Evolutionary conservation across 1,284 basidiomycete species (phyloP).

Genomic region (Moesziomyces antarcticus): DNA sequence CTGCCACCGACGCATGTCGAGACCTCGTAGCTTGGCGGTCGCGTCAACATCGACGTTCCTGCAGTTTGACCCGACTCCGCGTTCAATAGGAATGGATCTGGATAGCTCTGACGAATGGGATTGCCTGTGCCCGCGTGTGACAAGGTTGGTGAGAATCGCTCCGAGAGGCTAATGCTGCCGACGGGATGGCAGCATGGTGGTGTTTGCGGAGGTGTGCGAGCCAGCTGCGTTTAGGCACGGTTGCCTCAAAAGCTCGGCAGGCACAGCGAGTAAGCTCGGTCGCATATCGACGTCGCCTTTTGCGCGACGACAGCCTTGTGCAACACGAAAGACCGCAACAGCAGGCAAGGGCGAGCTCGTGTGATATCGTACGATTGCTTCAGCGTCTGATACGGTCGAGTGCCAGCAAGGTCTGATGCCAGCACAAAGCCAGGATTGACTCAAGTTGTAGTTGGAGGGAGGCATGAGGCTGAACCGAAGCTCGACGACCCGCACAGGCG

Average conservation of each 20-base stretch:
- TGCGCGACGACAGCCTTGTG: background rate
- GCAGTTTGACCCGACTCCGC: background rate
- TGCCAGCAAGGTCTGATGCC: background rate
- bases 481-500: background rate
- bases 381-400: too few relatives aligned
- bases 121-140: background rate
- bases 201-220: background rate
- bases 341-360: too few relatives aligned
- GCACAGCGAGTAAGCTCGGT: background rate
- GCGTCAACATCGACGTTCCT: background rate
- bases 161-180: background rate
- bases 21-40: background rate
- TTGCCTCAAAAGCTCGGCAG: background rate
- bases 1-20: background rate
- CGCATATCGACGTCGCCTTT: background rate
- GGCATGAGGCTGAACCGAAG: too few relatives aligned
- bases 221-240: background rate
- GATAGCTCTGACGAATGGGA: background rate
- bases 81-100: background rate
- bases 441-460: background rate
- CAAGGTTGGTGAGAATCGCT: background rate
- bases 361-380: too few relatives aligned
- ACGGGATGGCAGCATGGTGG: background rate
- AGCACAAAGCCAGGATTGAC: background rate
- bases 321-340: too few relatives aligned